Percentiles rank a stretch among this genome's conserved stretches.
Conservation (phyloP, 495 filamentous ascomycete species). For the Sordaria brevicollis region DNA sequence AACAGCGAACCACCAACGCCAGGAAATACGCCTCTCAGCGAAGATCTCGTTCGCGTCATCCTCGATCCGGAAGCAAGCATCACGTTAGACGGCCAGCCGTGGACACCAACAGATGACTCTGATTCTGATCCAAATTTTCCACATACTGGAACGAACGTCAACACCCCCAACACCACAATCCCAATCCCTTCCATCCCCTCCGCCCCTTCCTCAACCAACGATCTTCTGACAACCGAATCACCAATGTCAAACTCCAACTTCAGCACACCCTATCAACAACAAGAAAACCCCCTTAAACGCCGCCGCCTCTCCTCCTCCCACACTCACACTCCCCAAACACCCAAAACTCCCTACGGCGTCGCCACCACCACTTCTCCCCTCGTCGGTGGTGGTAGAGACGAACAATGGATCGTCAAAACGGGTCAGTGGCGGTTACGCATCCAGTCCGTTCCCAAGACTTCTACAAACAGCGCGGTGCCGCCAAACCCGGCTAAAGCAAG, state of each 20-base stretch:
- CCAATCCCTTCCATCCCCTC: conserved; percentile 2
- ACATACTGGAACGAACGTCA: background rate
- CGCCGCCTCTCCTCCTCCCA: conserved; percentile 21
- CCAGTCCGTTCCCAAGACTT: conserved; percentile 34
- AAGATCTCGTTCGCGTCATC: conserved; percentile 58
- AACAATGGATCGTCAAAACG: conserved; percentile 61
- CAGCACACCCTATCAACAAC: background rate
- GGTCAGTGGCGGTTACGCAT: conserved; percentile 78
- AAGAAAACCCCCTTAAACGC: background rate
- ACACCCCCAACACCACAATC: conserved; percentile 14
- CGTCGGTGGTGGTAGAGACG: background rate
- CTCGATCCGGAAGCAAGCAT: conserved; percentile 61
- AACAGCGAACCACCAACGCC: conserved; percentile 49
- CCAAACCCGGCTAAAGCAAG: conserved; percentile 33
- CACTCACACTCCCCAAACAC: too few relatives aligned
- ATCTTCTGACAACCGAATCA: conserved; percentile 18
- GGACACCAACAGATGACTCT: conserved; percentile 20
- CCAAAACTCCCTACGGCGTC: conserved; percentile 19
- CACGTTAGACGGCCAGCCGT: conserved; percentile 54
- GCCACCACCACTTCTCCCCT: background rate
- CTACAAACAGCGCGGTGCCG: too few relatives aligned
- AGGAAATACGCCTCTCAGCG: conserved; percentile 59
- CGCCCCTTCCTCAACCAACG: conserved; percentile 21
- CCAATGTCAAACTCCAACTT: conserved; percentile 18
- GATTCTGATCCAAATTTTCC: background rate